Evolutionary conservation across 345 rosid species (phyloP).

Genomic region (Carallia brachiata): DNA sequence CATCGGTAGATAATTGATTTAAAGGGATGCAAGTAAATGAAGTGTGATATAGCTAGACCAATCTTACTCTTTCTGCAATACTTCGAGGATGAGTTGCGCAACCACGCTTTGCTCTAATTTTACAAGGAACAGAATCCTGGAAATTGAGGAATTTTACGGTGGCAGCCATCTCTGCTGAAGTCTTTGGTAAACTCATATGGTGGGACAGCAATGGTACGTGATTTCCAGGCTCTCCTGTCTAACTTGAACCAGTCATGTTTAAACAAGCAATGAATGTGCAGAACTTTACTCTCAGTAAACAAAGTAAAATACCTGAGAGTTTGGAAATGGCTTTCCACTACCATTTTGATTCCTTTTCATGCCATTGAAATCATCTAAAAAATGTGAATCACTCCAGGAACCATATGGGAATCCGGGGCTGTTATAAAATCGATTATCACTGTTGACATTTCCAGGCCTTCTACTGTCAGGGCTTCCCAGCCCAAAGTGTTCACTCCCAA

Average conservation of each 20-base stretch:
- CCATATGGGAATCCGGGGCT: conserved; percentile 37
- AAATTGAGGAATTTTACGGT: conserved; percentile 64
- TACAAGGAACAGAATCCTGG: conserved; percentile 95
- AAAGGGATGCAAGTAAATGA: too few species aligned
- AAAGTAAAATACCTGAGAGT: conserved; percentile 44
- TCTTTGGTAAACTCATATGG: conserved; percentile 54
- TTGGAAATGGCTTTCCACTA: conserved; percentile 33
- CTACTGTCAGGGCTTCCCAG: conserved; percentile 28
- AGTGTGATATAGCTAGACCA: background rate
- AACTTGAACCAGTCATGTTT: background rate
- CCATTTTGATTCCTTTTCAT: conserved; percentile 49
- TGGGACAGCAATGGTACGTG: conserved; percentile 38
- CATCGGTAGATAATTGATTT: too few species aligned
- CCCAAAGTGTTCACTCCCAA: conserved; percentile 34
- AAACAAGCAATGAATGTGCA: background rate
- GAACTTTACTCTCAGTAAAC: background rate
- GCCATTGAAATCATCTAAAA: conserved; percentile 39
- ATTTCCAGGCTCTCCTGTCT: conserved; percentile 48
- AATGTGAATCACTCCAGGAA: conserved; percentile 62
- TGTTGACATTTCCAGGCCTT: conserved; percentile 27
- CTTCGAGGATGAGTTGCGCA: conserved; percentile 99
- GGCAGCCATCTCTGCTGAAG: conserved; percentile 56
- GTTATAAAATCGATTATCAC: conserved; percentile 26
- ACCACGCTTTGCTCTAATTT: conserved; percentile 95
- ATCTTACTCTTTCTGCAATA: conserved; percentile 86